Conservation (phyloP, 768 basidiomycete genomes). For the Xanthoconium stramineum region DNA sequence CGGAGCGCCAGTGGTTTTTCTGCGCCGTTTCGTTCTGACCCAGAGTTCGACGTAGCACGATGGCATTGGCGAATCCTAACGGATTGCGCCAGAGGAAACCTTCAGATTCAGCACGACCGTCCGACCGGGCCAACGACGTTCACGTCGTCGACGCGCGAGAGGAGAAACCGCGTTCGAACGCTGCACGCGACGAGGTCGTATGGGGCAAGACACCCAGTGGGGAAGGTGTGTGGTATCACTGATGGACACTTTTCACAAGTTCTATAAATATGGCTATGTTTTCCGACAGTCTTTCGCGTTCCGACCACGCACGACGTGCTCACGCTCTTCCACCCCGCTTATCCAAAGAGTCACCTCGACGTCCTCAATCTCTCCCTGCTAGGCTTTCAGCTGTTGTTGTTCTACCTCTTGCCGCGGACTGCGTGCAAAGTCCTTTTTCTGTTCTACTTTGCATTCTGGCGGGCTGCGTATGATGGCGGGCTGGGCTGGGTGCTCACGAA, state of each 20-base stretch:
- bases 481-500: constrained; percentile 92
- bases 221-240: constrained; percentile 50
- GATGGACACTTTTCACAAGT: not conserved
- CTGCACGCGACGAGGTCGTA: constrained; percentile 54
- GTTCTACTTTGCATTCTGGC: constrained; percentile 90
- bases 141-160: constrained; percentile 12
- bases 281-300: constrained; percentile 75
- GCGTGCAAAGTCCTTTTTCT: constrained; percentile 70
- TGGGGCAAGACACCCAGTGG: constrained; percentile 87
- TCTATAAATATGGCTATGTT: not conserved
- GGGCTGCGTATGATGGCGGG: constrained; percentile 87
- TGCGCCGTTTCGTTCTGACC: not conserved
- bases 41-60: constrained; percentile 3
- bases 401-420: constrained; percentile 56
- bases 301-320: constrained; percentile 90
- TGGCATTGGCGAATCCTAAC: constrained; percentile 19
- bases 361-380: constrained; percentile 79
- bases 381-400: constrained; percentile 73
- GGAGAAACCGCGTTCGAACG: constrained; percentile 8
- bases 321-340: constrained; percentile 78
- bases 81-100: constrained; percentile 25
- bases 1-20: not conserved
- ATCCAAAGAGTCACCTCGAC: constrained; percentile 88
- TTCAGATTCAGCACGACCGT: not conserved
- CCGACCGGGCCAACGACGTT: not conserved